A percentile compares a stretch with the other conserved stretches of the same genome.
Evolutionary conservation across 345 rosid genomes (phyloP).

Genomic region (Populus nigra): DNA sequence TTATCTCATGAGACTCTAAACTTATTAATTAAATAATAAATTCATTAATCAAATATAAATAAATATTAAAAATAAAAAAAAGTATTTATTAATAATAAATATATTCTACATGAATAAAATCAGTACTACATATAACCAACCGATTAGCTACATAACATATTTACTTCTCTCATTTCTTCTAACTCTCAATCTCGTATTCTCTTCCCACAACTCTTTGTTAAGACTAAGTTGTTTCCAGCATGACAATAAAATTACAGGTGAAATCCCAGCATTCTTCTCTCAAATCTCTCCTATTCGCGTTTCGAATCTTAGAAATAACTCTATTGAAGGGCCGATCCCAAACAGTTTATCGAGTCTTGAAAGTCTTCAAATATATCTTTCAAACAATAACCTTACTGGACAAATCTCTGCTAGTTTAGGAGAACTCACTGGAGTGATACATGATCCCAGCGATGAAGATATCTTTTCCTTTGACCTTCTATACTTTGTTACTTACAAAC

Average conservation of each 20-base stretch:
- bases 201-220: no score
- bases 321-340: constrained; percentile 31
- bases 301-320: constrained; percentile 38
- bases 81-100: no score
- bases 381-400: constrained; percentile 25
- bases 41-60: no score
- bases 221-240: not conserved
- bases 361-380: constrained; percentile 33
- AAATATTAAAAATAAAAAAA: no score
- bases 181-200: not conserved
- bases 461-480: not conserved
- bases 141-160: fast-evolving
- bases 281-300: constrained; percentile 28
- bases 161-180: not conserved
- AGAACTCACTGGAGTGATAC: constrained; percentile 31
- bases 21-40: no score
- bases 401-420: constrained; percentile 38
- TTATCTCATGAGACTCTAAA: no score
- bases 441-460: not conserved
- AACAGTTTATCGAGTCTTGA: constrained; percentile 27
- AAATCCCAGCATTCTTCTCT: constrained; percentile 22
- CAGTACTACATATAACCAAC: no score
- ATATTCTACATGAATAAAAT: no score
- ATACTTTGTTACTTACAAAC: no score
- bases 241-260: constrained; percentile 34